Conservation (phyloP, 148 eudicot genomes). For the Arctostaphylos glauca region DNA sequence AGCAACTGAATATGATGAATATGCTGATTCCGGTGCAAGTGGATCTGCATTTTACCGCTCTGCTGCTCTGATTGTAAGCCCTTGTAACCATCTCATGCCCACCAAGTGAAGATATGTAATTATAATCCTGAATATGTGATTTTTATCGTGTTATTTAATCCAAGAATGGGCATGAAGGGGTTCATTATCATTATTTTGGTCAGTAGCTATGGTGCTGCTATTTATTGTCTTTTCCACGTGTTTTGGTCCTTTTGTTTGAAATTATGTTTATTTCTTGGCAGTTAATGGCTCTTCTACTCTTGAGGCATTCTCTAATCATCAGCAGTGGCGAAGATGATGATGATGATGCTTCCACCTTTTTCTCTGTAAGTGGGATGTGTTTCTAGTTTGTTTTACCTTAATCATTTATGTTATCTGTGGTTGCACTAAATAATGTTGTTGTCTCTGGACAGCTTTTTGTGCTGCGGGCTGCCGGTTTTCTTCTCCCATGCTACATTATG, state of each 20-base stretch:
- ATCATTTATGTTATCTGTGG: not conserved
- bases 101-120: not conserved
- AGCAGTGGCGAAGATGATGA: conserved; percentile 66
- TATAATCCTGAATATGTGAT: not conserved
- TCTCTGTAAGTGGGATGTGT: conserved; percentile 53
- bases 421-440: conserved; percentile 16
- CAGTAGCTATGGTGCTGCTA: not conserved
- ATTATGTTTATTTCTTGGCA: conserved; percentile 28
- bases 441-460: conserved; percentile 60
- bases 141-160: not conserved
- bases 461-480: conserved; percentile 80
- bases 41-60: conserved; percentile 75
- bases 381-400: conserved; percentile 10
- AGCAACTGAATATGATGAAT: conserved; percentile 79
- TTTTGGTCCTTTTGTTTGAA: conserved; percentile 2
- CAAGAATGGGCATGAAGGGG: not conserved
- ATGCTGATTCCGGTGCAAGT: conserved; percentile 65
- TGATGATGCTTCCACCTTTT: conserved; percentile 68
- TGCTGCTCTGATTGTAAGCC: conserved; percentile 68
- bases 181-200: not conserved
- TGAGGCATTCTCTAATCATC: conserved; percentile 74
- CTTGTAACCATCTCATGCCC: not conserved
- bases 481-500: conserved; percentile 87
- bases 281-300: conserved; percentile 75
- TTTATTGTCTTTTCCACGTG: not conserved